A percentile compares a stretch with the other conserved stretches of the same genome.
These are phyloP conservation scores for Colletotrichum spaethianum DNA, from an alignment of 2,329 filamentous ascomycete species.

Conservation along the genomic window DNA sequence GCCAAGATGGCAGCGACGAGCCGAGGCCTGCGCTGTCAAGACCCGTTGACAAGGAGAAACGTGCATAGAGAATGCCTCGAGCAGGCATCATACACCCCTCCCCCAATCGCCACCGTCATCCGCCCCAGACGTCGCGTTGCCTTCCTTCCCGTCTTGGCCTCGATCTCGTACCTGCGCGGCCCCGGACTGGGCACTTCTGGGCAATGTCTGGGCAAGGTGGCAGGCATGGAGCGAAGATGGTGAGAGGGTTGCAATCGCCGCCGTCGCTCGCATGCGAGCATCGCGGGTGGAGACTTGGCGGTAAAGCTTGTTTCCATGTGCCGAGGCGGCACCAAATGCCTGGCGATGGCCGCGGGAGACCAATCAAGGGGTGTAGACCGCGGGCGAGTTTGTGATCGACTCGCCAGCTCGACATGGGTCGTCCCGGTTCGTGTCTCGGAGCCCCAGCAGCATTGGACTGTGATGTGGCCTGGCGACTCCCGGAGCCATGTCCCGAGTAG, in stretches of 20 bases:
- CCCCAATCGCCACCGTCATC: too few species aligned
- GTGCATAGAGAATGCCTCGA: neutral
- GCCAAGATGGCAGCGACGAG: constrained; percentile 32
- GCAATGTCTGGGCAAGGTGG: neutral
- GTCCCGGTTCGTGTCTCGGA: constrained; percentile 21
- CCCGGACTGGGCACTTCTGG: constrained; percentile 33
- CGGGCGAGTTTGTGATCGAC: neutral
- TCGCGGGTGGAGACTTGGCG: constrained; percentile 39
- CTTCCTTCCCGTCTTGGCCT: constrained; percentile 39
- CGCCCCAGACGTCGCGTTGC: neutral
- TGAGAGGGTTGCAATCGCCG: constrained; percentile 16
- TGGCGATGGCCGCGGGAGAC: neutral
- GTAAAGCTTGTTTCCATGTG: constrained; percentile 41
- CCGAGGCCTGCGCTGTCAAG: constrained; percentile 16
- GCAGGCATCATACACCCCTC: constrained; percentile 13
- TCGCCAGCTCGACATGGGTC: constrained; percentile 9
- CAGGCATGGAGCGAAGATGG: neutral
- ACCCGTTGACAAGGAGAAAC: constrained; percentile 29
- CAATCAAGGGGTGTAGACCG: neutral
- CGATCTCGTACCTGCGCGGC: constrained; percentile 32
- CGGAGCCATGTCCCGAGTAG: constrained; percentile 40
- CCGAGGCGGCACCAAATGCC: constrained; percentile 28
- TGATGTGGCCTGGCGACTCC: constrained; percentile 22
- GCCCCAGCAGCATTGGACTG: constrained; percentile 14
- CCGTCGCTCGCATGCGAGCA: constrained; percentile 26